A percentile compares a stretch with the other conserved stretches of the same genome.
These are phyloP conservation scores for Phytophthora cactorum DNA, from an alignment of 352 stramenopile genomes.

Conservation along the genomic window DNA sequence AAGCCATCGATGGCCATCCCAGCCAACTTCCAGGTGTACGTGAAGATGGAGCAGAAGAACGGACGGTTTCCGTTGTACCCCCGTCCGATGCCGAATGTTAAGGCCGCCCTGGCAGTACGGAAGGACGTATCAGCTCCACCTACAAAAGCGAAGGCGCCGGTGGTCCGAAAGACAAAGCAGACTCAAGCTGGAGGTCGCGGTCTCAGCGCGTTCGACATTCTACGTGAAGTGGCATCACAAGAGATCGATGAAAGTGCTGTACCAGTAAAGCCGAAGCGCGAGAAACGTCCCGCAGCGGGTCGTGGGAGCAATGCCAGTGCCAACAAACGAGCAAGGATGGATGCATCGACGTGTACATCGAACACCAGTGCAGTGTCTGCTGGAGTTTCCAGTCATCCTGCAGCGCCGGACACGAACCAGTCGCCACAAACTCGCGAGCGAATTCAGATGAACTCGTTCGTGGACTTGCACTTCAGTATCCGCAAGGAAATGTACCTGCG, in stretches of 20 bases:
- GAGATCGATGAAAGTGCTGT: slow-evolving; percentile 47
- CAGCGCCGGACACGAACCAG: slow-evolving; percentile 27
- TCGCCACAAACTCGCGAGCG: slow-evolving; percentile 49
- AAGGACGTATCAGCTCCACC: slow-evolving; percentile 26
- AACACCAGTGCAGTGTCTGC: slow-evolving; percentile 9
- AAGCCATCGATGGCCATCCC: slow-evolving; percentile 27
- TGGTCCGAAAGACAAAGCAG: slow-evolving; percentile 38
- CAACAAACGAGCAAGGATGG: slow-evolving; percentile 42
- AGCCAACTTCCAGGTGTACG: slow-evolving; percentile 45
- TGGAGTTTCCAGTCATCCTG: slow-evolving; percentile 10
- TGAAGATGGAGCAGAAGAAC: slow-evolving; percentile 70
- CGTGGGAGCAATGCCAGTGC: slow-evolving; percentile 14
- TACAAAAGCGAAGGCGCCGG: slow-evolving; percentile 35
- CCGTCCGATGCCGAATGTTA: slow-evolving; percentile 29
- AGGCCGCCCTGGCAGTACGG: slow-evolving; percentile 17
- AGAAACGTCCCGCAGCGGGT: slow-evolving; percentile 30
- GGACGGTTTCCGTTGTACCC: slow-evolving; percentile 35
- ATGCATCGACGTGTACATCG: slow-evolving; percentile 28
- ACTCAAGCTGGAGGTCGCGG: slow-evolving; percentile 25
- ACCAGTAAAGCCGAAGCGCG: slow-evolving; percentile 39
- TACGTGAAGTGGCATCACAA: slow-evolving; percentile 81
- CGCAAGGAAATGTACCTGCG: slow-evolving; percentile 89
- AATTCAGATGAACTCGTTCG: slow-evolving; percentile 80
- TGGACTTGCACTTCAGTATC: slow-evolving; percentile 85
- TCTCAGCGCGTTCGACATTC: slow-evolving; percentile 85